Evolutionary conservation across 2,329 filamentous ascomycete species (phyloP).

Genomic region (Nemania bipapillata): DNA sequence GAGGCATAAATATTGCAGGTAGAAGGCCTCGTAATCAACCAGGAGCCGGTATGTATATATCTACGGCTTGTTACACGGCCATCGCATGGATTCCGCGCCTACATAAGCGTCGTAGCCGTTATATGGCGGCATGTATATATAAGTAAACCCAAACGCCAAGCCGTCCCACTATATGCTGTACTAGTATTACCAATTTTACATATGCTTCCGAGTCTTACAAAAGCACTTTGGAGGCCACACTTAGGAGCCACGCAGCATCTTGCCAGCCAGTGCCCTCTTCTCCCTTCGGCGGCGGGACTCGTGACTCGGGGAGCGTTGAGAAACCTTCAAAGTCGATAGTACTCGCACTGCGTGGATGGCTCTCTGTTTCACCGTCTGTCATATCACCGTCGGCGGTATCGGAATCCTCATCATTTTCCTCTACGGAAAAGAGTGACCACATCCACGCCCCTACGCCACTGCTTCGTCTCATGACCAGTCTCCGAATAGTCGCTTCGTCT

Average conservation of each 20-base stretch:
- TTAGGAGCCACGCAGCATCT: conserved; percentile 75
- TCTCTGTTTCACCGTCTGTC: conserved; percentile 54
- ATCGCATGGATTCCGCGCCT: conserved; percentile 20
- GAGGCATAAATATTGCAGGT: conserved; percentile 6
- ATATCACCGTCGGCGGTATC: conserved; percentile 54
- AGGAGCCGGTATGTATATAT: conserved; percentile 22
- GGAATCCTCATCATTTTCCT: conserved; percentile 67
- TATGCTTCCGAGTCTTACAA: conserved; percentile 54
- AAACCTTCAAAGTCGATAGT: conserved; percentile 57
- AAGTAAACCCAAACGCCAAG: conserved; percentile 11
- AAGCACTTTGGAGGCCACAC: conserved; percentile 71
- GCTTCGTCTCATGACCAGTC: conserved; percentile 65
- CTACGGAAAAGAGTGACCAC: conserved; percentile 71
- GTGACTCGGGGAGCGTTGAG: conserved; percentile 56
- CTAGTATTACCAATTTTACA: conserved; percentile 8
- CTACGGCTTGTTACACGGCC: conserved; percentile 20
- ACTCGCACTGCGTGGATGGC: conserved; percentile 53
- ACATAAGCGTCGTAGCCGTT: conserved; percentile 2
- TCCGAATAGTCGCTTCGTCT: conserved; percentile 69
- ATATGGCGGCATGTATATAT: neutral
- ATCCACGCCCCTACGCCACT: conserved; percentile 68
- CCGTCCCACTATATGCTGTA: conserved; percentile 11
- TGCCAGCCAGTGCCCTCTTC: conserved; percentile 70
- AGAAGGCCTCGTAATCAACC: conserved; percentile 6
- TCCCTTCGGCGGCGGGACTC: conserved; percentile 61